Conservation (phyloP, 202 grass and related monocot genomes). For the Elaeis oleifera region DNA sequence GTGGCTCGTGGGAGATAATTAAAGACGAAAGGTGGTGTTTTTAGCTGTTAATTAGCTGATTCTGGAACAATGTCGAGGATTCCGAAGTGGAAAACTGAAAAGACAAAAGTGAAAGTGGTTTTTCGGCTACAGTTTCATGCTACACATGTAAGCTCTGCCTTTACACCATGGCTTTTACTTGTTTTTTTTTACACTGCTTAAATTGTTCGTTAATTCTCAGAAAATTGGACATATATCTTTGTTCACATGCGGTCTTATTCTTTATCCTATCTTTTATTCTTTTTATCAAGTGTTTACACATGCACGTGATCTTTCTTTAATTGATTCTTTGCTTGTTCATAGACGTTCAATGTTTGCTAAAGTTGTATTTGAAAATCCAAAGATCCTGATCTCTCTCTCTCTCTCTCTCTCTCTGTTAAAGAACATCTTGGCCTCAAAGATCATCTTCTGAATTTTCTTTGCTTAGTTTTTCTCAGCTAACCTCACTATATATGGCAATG, state of each 20-base stretch:
- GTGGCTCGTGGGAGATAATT: conserved; percentile 2
- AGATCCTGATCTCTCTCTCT: too few relatives aligned
- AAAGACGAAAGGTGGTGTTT: conserved; percentile 4
- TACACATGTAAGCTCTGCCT: conserved; percentile 69
- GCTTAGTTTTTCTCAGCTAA: too few relatives aligned
- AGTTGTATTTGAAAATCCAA: too few relatives aligned
- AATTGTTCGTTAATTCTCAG: conserved; percentile 6
- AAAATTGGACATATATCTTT: conserved; percentile 6
- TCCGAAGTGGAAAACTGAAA: conserved; percentile 95
- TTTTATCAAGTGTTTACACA: background rate
- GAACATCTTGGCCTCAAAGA: too few relatives aligned
- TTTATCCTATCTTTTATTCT: background rate
- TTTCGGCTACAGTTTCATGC: conserved; percentile 96
- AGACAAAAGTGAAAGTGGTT: conserved; percentile 96
- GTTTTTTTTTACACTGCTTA: conserved; percentile 26
- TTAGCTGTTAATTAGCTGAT: conserved; percentile 30
- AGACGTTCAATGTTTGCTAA: too few relatives aligned
- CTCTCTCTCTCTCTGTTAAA: too few relatives aligned
- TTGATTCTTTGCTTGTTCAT: conserved; percentile 31
- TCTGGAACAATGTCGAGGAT: conserved; percentile 71
- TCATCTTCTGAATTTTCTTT: too few relatives aligned
- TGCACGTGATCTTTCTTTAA: conserved; percentile 12
- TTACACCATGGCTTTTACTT: conserved; percentile 17
- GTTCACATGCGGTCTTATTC: conserved; percentile 13
- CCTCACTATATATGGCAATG: too few relatives aligned